Conservation (phyloP, 2,329 filamentous ascomycete species). For the Exophiala bonariae region DNA sequence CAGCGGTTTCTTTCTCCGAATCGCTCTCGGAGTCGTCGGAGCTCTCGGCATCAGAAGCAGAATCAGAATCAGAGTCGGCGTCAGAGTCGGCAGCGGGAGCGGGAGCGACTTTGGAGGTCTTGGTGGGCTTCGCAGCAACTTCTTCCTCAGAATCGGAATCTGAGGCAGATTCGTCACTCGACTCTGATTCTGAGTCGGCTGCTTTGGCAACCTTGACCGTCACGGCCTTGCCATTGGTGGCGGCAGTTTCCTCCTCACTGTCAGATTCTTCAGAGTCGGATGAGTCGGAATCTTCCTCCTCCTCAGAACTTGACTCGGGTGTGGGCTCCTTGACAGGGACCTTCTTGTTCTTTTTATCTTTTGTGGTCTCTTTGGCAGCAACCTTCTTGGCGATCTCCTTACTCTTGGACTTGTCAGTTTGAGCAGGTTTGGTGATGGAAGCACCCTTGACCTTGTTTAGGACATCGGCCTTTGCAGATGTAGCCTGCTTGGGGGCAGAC, state of each 20-base stretch:
- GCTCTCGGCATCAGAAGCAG: constrained; percentile 15
- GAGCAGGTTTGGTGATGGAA: constrained; percentile 45
- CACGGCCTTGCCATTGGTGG: constrained; percentile 36
- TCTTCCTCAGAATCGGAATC: constrained; percentile 30
- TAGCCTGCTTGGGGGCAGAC: constrained; percentile 36
- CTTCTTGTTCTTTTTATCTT: constrained; percentile 43
- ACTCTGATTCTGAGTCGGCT: constrained; percentile 32
- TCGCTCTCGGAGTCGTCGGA: constrained; percentile 32
- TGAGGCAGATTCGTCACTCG: constrained; percentile 36
- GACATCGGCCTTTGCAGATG: constrained; percentile 40
- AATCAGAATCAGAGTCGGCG: too few relatives aligned
- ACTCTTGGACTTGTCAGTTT: constrained; percentile 46
- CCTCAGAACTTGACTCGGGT: constrained; percentile 36
- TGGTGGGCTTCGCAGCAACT: constrained; percentile 23
- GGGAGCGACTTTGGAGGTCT: constrained; percentile 15
- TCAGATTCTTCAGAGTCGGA: constrained; percentile 35
- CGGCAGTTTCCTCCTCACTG: constrained; percentile 32
- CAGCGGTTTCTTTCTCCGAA: constrained; percentile 29
- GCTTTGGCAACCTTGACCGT: constrained; percentile 36
- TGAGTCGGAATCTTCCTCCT: constrained; percentile 40
- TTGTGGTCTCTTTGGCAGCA: constrained; percentile 41
- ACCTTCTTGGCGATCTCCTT: constrained; percentile 45
- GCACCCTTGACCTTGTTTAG: constrained; percentile 49
- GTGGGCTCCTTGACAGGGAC: constrained; percentile 42
- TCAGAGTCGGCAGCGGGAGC: constrained; percentile 15